Base-by-base conservation (phyloP, 495 filamentous ascomycete species). In the Podospora conica region DNA sequence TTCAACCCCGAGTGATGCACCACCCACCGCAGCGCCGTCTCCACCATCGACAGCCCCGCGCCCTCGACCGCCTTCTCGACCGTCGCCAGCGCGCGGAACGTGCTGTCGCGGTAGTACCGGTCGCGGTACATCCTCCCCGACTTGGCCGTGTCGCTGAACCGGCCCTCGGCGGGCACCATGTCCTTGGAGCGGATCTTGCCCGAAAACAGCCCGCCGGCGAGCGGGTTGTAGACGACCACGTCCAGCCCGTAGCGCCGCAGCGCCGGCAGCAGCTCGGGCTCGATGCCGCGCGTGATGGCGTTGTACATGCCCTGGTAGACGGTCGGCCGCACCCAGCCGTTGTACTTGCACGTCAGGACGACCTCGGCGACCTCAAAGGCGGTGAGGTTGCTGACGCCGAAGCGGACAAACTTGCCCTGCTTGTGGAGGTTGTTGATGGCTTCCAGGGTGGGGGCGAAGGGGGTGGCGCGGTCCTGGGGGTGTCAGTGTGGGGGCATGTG, bases 351-450 rank as follows among this genome's bases (percentile, higher is more conserved):
- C n/a, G 88, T 86, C 63, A 92, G 84, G 4, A 89, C 91, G 22
- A 96, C 82, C 81, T 97, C 93, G 3, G 93, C 93, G 10, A 97
- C 91, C 76, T 97, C 93, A 72, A 90, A 96, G 9, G 93, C 87
- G 3, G 93, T 91, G 71, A 86, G 96, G 77, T 97, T 97, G 63
- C 85, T 88, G 68, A 97, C 75, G 22, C 91, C 93, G 25, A 97
- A 79, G 62, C 86, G 82, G 20, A 91, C 86, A 73, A 97, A 97
- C 71, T 94, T 96, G 56, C 93, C 92, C 66, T 90, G 85, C 76
- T 92, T 90, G 79, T 96, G 91, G 60, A 96, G 77, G 74, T 92
- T 82, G 75, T 97, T 85, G 65, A 91, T 84, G 53, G 86, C 89
- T 65, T 86, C 81, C 29, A 96, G 83, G 0, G 93, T 94, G 69